A percentile compares a stretch with the other conserved stretches of the same genome.
Conservation (phyloP, 2,329 filamentous ascomycete genomes). For the Alternaria sp. region DNA sequence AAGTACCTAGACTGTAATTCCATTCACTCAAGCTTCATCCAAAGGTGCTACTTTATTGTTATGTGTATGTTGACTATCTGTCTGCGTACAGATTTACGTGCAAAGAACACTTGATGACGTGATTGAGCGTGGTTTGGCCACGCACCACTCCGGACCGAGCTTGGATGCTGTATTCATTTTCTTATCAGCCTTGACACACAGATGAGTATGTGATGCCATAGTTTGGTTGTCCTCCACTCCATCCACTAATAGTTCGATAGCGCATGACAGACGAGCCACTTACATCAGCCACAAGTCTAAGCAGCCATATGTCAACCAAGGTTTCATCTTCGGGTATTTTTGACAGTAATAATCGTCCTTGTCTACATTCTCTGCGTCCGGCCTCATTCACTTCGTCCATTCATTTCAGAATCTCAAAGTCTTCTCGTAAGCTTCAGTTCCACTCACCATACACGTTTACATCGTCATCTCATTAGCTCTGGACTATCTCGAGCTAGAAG, state of each 20-base stretch:
- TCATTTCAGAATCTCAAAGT: not conserved
- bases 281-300: not conserved
- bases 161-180: not conserved
- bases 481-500: slow-evolving; percentile 19
- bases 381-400: not conserved
- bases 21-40: not conserved
- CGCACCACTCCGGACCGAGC: not conserved
- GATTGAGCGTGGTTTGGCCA: too few species aligned
- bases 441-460: not conserved
- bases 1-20: not conserved
- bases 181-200: not conserved
- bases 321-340: not conserved
- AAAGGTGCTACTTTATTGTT: not conserved
- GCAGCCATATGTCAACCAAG: not conserved
- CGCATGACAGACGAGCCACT: not conserved
- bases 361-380: not conserved
- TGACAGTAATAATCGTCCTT: not conserved
- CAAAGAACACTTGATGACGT: too few species aligned
- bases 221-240: not conserved
- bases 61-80: not conserved
- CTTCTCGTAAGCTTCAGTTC: not conserved
- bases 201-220: not conserved
- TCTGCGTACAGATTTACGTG: not conserved
- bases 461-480: not conserved
- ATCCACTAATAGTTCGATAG: not conserved